Conservation (phyloP, 2,329 filamentous ascomycete species). For the Nigrograna mackinnonii region DNA sequence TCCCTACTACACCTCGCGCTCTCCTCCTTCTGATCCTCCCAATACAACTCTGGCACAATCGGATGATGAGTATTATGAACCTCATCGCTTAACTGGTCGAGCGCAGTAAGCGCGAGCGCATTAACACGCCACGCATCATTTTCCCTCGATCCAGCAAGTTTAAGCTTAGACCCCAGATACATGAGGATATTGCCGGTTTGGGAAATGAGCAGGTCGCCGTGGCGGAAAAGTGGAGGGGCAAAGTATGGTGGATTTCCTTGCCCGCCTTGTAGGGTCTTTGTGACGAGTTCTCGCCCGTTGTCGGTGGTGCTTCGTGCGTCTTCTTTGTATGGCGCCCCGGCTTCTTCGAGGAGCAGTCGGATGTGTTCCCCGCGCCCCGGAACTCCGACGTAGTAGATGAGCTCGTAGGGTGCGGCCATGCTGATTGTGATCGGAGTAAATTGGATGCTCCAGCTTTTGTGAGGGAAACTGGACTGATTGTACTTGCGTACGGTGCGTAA, state of each 20-base stretch:
- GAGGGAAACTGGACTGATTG: too few relatives aligned
- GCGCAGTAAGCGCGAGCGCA: slow-evolving; percentile 64
- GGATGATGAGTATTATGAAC: slow-evolving; percentile 75
- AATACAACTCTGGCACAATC: slow-evolving; percentile 59
- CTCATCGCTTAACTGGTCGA: slow-evolving; percentile 68
- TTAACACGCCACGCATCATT: slow-evolving; percentile 49
- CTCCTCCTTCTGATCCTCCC: slow-evolving; percentile 50
- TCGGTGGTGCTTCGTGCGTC: slow-evolving; percentile 51
- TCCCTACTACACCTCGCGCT: slow-evolving; percentile 6
- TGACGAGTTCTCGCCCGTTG: slow-evolving; percentile 51
- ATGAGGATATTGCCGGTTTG: slow-evolving; percentile 74
- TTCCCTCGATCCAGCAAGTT: slow-evolving; percentile 4
- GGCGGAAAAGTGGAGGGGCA: slow-evolving; percentile 64
- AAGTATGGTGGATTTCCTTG: slow-evolving; percentile 65
- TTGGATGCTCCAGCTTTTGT: too few relatives aligned
- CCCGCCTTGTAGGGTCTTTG: slow-evolving; percentile 50
- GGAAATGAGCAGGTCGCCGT: slow-evolving; percentile 56
- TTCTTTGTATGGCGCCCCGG: slow-evolving; percentile 65
- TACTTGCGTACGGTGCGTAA: too few relatives aligned
- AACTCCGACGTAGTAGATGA: slow-evolving; percentile 72
- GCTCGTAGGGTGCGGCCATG: slow-evolving; percentile 50
- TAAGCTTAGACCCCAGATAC: slow-evolving; percentile 61
- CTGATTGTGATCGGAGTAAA: too few relatives aligned
- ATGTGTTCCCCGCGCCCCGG: slow-evolving; percentile 73
- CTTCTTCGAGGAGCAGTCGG: slow-evolving; percentile 70